Conservation (phyloP, 768 basidiomycete genomes). For the Glaciozyma antarctica region DNA sequence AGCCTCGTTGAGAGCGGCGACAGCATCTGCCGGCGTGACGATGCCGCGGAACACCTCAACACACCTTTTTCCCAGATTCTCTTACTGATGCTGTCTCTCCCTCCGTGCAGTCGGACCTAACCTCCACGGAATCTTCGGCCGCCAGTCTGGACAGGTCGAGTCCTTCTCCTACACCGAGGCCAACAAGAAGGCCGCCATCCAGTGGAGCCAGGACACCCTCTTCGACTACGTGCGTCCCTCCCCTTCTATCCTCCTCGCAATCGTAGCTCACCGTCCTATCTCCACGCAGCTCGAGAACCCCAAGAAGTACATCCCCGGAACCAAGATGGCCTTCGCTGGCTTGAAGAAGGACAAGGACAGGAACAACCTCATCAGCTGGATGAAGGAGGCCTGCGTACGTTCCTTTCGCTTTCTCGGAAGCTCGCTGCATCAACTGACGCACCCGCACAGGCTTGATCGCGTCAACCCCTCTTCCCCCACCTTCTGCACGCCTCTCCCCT, state of each 20-base stretch:
- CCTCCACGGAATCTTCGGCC: slow-evolving; percentile 57
- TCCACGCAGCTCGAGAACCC: slow-evolving; percentile 64
- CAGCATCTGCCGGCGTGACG: neutral
- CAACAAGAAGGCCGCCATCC: slow-evolving; percentile 87
- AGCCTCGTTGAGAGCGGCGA: neutral
- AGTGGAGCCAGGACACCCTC: slow-evolving; percentile 58
- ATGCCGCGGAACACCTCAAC: neutral
- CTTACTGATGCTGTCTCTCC: slow-evolving; percentile 21
- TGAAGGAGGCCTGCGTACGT: neutral
- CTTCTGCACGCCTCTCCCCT: too few species aligned
- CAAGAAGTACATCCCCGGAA: slow-evolving; percentile 59
- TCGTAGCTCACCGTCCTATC: neutral
- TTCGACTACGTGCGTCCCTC: slow-evolving; percentile 57
- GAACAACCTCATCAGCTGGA: slow-evolving; percentile 65
- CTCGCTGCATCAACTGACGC: too few species aligned
- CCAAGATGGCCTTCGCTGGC: slow-evolving; percentile 77
- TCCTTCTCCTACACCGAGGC: slow-evolving; percentile 88
- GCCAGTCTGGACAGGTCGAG: slow-evolving; percentile 65
- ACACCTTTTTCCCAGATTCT: neutral
- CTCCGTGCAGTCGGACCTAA: slow-evolving; percentile 80
- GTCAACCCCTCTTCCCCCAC: too few species aligned
- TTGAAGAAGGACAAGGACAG: slow-evolving; percentile 96
- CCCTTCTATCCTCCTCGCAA: neutral
- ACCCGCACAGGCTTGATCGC: too few species aligned
- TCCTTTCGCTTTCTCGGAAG: too few species aligned